Percentiles rank a stretch among this genome's conserved stretches.
Evolutionary conservation across 2,329 filamentous ascomycete genomes (phyloP).

Genomic region (Phaeosphaeriaceae sp.): DNA sequence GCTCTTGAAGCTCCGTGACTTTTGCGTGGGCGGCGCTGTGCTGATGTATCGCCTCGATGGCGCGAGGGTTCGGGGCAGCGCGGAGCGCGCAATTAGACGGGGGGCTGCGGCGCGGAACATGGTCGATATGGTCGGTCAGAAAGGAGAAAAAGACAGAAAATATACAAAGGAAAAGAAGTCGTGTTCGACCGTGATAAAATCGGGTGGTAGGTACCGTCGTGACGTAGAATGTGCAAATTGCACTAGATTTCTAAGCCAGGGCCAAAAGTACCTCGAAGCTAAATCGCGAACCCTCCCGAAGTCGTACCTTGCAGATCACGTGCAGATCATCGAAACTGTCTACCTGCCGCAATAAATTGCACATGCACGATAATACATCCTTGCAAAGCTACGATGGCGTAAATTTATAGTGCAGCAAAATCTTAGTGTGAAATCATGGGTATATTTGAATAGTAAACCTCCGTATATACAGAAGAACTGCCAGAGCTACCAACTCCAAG

Average conservation of each 20-base stretch:
- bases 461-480: conserved; percentile 30
- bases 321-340: background rate
- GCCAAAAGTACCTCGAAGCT: background rate
- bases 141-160: conserved; percentile 24
- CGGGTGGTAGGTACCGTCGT: conserved; percentile 2
- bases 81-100: conserved; percentile 50
- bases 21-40: conserved; percentile 66
- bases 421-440: conserved; percentile 7
- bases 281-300: too few species aligned
- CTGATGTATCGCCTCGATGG: conserved; percentile 60
- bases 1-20: conserved; percentile 83
- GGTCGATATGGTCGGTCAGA: conserved; percentile 7
- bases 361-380: background rate
- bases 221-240: conserved; percentile 26
- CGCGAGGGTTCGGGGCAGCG: conserved; percentile 46
- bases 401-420: background rate
- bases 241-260: conserved; percentile 33
- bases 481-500: conserved; percentile 16
- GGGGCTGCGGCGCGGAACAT: conserved; percentile 63
- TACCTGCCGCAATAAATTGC: background rate
- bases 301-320: conserved; percentile 7
- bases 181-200: conserved; percentile 19
- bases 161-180: conserved; percentile 18
- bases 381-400: background rate
- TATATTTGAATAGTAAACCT: conserved; percentile 28